Conservation (phyloP, 148 eudicot species). For the Arctostaphylos glauca region DNA sequence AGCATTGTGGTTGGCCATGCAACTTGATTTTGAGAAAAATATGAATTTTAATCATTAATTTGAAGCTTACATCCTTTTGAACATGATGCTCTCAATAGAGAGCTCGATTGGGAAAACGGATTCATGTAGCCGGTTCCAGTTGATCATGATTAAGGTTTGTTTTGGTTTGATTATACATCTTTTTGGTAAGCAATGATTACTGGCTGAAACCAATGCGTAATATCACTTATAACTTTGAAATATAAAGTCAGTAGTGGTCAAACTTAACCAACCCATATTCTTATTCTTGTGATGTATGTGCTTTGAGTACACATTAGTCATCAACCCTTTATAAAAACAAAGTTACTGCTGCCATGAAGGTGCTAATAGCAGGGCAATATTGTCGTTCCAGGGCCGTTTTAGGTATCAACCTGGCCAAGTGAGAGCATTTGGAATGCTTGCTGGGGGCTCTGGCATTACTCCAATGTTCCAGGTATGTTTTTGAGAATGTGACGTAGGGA, state of each 20-base stretch:
- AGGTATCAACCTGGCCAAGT: conserved; percentile 86
- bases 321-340: not conserved
- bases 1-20: not conserved
- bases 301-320: not conserved
- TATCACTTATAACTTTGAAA: not conserved
- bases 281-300: not conserved
- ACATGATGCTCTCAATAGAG: no score
- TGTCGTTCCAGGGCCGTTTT: conserved; percentile 65
- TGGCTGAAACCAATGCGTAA: not conserved
- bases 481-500: not conserved
- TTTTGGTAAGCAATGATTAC: not conserved
- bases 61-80: not conserved
- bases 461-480: conserved; percentile 72
- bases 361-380: conserved; percentile 2
- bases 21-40: conserved; percentile 4
- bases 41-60: not conserved
- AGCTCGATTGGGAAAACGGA: no score
- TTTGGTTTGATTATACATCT: not conserved
- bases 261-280: not conserved
- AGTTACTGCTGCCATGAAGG: not conserved
- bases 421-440: conserved; percentile 89
- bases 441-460: conserved; percentile 95
- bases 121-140: no score
- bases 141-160: no score
- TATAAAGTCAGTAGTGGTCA: not conserved